Evolutionary conservation across 1,284 basidiomycete species (phyloP), one percentile per base, ranked within the genome.

Genomic region (Porogramme epimiltina): DNA sequence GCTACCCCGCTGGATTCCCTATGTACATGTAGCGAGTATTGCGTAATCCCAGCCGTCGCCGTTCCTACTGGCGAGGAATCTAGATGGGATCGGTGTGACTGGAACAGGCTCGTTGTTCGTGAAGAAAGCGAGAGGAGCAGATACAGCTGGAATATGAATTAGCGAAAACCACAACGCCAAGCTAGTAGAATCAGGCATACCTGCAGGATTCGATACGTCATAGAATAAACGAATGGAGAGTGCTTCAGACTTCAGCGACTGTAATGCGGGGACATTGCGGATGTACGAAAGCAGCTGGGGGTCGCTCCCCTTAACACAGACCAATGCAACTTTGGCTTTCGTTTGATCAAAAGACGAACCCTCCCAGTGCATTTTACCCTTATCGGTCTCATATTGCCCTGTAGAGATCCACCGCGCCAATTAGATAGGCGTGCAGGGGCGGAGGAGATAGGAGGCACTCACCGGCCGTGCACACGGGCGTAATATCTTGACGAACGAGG

Each of bases 31-130:
- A 43, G 79, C 71, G 62, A 79, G 79, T 51, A 87, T 62, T 24
- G 75, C 83, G 64, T 77, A 79, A 64, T 87, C 80, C 84, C 85
- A 90, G 45, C 76, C 70, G 45, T 79, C 70, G 38, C 56, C 62
- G 28, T 59, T 63, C 46, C 49, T 64, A 53, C 73, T 78, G 11
- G 79, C 71, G 44, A 89, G 76, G 42, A 61, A 61, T 22, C 73
- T 69, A 58, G 82, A 83, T 8, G 85, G 83, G 40, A 89, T 72
- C 20, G 68, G 61, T 4, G 82, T 85, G n/a, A 76, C 61, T n/a
- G 83, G 76, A 9, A 73, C 70, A 45, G 50, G 25, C 4, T 52
- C 42, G 4, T 61, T 22, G 19, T 36, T n/a, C 11, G 26, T 34
- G 48, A 68, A 60, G 41, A 62, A 46, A 15, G 38, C n/a, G 2